Evolutionary conservation across 2,329 filamentous ascomycete species (phyloP).

Genomic region (Fusarium nelsonii): DNA sequence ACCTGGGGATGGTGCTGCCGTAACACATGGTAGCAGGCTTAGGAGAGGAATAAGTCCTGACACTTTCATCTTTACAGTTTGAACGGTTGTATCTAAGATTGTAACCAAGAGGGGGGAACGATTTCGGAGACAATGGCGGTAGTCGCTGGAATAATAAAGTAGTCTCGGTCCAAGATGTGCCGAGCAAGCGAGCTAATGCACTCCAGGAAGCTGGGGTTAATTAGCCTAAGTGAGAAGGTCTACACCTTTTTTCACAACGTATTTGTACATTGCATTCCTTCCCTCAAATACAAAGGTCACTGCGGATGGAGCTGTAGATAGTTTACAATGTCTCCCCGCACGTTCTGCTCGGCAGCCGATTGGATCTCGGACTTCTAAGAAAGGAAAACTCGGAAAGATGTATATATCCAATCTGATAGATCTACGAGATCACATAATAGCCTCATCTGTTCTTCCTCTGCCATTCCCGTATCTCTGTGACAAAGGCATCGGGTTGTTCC

Average conservation of each 20-base stretch:
- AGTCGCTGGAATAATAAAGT: background rate
- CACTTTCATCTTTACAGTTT: background rate
- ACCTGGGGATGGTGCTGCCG: background rate
- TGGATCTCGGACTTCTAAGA: too few relatives aligned
- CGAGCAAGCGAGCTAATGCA: background rate
- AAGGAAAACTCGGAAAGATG: too few relatives aligned
- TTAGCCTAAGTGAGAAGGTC: background rate
- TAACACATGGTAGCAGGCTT: background rate
- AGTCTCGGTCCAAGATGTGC: background rate
- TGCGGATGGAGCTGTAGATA: too few relatives aligned
- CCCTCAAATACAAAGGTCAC: too few relatives aligned
- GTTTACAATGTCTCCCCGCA: too few relatives aligned
- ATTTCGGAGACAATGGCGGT: fast-evolving
- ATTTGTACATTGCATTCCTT: too few relatives aligned
- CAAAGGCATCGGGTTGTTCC: background rate
- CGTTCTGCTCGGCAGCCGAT: too few relatives aligned
- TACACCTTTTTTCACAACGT: too few relatives aligned
- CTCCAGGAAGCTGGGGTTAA: background rate
- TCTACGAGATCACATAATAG: too few relatives aligned
- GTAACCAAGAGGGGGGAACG: background rate
- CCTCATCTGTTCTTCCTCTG: background rate
- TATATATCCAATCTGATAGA: too few relatives aligned
- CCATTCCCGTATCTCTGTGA: constrained; percentile 2
- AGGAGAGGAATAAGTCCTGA: background rate
- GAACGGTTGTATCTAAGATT: background rate